phyloP scores from a whole-genome alignment of 345 rosid genomes.

The Eutrema japonicum region DNA sequence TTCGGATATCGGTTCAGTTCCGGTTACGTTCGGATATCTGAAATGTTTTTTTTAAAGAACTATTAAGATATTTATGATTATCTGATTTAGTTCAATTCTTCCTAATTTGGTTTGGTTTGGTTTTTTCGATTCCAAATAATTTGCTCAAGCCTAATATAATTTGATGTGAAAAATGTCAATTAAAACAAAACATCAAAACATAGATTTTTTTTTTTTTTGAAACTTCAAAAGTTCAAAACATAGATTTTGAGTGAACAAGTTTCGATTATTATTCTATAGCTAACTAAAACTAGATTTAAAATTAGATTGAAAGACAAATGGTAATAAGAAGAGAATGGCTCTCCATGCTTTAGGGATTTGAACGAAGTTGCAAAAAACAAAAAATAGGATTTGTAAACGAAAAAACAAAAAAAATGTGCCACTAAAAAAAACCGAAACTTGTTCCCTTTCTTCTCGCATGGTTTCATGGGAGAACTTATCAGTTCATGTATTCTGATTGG shows the following conservation, averaged over 20 bases:
- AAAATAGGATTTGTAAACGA: constrained; percentile 30
- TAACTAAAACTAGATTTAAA: constrained; percentile 37
- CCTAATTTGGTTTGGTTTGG: too few species aligned
- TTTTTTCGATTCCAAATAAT: too few species aligned
- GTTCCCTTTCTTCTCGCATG: constrained; percentile 37
- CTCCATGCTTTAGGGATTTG: constrained; percentile 42
- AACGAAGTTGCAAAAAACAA: constrained; percentile 31
- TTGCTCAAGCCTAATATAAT: too few species aligned
- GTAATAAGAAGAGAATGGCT: constrained; percentile 40
- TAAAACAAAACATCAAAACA: background rate
- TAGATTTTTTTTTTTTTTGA: too few species aligned
- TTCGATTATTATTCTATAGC: background rate
- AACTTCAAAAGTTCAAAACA: too few species aligned
- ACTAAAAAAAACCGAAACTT: background rate
- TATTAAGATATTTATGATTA: too few species aligned
- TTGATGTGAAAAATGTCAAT: background rate
- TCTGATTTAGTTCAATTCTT: too few species aligned
- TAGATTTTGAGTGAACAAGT: too few species aligned
- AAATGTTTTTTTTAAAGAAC: too few species aligned
- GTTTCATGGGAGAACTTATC: constrained; percentile 34
- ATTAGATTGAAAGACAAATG: constrained; percentile 11
- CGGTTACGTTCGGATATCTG: too few species aligned
- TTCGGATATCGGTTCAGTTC: too few species aligned
- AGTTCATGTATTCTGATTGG: constrained; percentile 39
- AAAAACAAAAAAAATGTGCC: background rate